Percentiles rank a stretch among this genome's conserved stretches.
Evolutionary conservation across 306 rosid genomes (phyloP).

Genomic region (Astragalus glycyphyllos): DNA sequence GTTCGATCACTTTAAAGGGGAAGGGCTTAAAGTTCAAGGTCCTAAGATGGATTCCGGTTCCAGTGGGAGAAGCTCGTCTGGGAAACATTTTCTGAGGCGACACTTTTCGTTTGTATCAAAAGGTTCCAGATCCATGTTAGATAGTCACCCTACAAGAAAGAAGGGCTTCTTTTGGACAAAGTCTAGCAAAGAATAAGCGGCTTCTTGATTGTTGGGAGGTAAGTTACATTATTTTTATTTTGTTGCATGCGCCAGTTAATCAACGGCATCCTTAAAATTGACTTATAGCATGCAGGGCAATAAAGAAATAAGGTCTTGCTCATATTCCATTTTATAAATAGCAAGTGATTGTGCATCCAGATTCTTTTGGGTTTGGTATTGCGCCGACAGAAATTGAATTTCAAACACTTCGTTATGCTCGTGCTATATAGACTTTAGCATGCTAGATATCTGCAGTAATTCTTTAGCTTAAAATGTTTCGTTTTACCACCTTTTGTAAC

Average conservation of each 20-base stretch:
- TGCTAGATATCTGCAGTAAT: constrained; percentile 4
- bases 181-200: constrained; percentile 71
- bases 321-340: constrained; percentile 22
- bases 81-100: constrained; percentile 78
- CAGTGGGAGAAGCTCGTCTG: constrained; percentile 69
- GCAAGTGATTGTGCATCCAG: constrained; percentile 15
- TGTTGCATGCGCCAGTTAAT: constrained; percentile 28
- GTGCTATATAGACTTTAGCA: constrained; percentile 30
- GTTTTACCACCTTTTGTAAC: constrained; percentile 36
- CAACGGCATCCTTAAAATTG: constrained; percentile 28
- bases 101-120: constrained; percentile 91
- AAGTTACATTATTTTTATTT: constrained; percentile 4
- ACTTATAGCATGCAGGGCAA: constrained; percentile 24
- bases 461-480: constrained; percentile 6
- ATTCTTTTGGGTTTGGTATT: constrained; percentile 25
- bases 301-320: neutral
- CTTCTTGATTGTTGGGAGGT: constrained; percentile 57
- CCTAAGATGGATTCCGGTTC: constrained; percentile 74
- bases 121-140: constrained; percentile 62
- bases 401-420: constrained; percentile 12
- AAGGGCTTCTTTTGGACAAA: constrained; percentile 98
- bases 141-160: constrained; percentile 67
- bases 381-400: constrained; percentile 32
- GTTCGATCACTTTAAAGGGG: constrained; percentile 55
- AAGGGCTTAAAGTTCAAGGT: constrained; percentile 56